Base-by-base conservation (phyloP, 805 yeast species). In the Wickerhamomyces sydowiorum region DNA sequence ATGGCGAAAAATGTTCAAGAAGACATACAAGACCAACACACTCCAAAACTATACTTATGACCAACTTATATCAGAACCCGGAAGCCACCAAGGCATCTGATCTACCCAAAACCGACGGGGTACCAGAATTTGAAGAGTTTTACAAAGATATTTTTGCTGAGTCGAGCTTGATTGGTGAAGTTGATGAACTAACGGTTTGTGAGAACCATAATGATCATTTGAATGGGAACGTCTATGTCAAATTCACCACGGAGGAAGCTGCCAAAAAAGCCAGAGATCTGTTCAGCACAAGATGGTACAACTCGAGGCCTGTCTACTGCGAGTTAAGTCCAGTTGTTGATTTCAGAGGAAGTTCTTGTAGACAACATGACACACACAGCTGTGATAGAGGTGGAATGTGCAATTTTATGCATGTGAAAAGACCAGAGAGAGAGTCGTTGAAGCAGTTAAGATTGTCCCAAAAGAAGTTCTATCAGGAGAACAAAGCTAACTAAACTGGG, bases 331-430 rank as follows among this genome's bases (percentile, higher is more conserved):
- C 96, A 13, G 90, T 86, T 17, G 62, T 72, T 4, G 79, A 74
- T 54, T 77, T 86, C 50, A 67, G 72, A 36, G 93, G 82, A 42
- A 84, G 95, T 12, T 71, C 77, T 41, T 90, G 98, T 57, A 69
- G 86, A 32, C 83, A 83, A 34, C 82, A 82, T 54, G 86, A 81
- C 30, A 62, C 69, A 2, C 62, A 70, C 20, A 66, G 65, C 13
- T 90, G 98, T 57, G 75, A 72, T n/a, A 73, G 97, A 57, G 91
- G 89, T 2, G 85, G 81, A 25, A 74, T 76, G 54, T 90, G 98
- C 63, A 90, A 90, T 61, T 89, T 86, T 61, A 83, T 88, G 75
- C 98, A 90, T 60, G 72, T 82, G 3, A 70, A 80, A 51, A 62
- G 70, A 30, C 87, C 95, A 0, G 57, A 75, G 2, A 54, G 54